Conservation (phyloP, 495 filamentous ascomycete species). For the Parathielavia appendiculata region DNA sequence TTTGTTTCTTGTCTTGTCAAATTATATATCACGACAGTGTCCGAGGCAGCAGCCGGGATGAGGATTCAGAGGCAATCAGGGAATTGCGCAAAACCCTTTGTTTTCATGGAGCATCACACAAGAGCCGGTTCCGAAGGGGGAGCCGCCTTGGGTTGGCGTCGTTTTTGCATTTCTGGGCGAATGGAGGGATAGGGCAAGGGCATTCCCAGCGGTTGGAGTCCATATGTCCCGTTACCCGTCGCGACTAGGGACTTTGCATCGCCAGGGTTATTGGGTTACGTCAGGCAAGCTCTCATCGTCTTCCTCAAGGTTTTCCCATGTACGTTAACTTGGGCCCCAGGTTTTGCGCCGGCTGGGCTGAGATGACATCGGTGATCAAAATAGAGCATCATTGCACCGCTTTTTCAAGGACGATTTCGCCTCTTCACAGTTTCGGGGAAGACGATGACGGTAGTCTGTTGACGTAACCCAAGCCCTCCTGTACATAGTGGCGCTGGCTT, state of each 20-base stretch:
- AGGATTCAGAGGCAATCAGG: conserved; percentile 17
- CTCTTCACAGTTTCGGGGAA: conserved; percentile 40
- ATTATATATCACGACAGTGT: conserved; percentile 35
- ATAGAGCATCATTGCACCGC: conserved; percentile 44
- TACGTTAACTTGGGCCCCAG: conserved; percentile 65
- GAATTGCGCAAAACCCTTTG: conserved; percentile 15
- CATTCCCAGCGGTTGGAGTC: conserved; percentile 3
- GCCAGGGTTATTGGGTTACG: conserved; percentile 41
- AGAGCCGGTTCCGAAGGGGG: conserved; percentile 19
- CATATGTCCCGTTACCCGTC: conserved; percentile 9
- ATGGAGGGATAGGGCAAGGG: neutral
- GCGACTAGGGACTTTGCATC: conserved; percentile 23
- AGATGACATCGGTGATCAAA: conserved; percentile 39
- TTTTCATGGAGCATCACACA: conserved; percentile 25
- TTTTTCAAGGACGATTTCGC: conserved; percentile 26
- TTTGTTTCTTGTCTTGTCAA: conserved; percentile 26
- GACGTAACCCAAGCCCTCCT: conserved; percentile 43
- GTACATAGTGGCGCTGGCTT: conserved; percentile 33
- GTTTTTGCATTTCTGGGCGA: conserved; percentile 32
- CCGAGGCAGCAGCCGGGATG: conserved; percentile 21
- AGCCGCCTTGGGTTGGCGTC: conserved; percentile 28
- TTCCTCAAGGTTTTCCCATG: conserved; percentile 59
- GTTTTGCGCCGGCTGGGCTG: conserved; percentile 39
- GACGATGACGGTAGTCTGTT: conserved; percentile 50
- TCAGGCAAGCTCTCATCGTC: conserved; percentile 62